Evolutionary conservation across 768 basidiomycete genomes (phyloP).

Genomic region (Pilatotrama ljubarskyi): DNA sequence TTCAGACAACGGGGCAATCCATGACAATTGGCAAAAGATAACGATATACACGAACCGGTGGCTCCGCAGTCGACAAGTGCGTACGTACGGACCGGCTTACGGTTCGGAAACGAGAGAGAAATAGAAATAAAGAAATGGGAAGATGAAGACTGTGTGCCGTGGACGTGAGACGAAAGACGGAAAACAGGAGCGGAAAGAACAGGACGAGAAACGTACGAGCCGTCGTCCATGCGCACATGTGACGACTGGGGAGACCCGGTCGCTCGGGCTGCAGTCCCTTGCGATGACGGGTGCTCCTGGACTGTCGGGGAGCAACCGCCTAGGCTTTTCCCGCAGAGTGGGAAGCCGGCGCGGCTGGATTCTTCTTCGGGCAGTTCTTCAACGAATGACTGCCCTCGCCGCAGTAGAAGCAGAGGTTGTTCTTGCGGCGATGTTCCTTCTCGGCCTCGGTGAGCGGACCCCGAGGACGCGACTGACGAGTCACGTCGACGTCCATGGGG

Average conservation of each 20-base stretch:
- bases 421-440: slow-evolving; percentile 20
- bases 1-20: slow-evolving; percentile 34
- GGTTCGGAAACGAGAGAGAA: slow-evolving; percentile 31
- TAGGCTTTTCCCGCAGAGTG: slow-evolving; percentile 23
- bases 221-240: background rate
- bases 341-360: slow-evolving; percentile 6
- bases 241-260: background rate
- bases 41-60: slow-evolving; percentile 39
- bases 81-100: slow-evolving; percentile 33
- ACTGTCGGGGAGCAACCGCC: slow-evolving; percentile 17
- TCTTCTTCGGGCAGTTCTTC: slow-evolving; percentile 30
- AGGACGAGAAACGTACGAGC: slow-evolving; percentile 11
- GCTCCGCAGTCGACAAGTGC: slow-evolving; percentile 41
- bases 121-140: slow-evolving; percentile 29
- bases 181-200: slow-evolving; percentile 10
- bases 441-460: background rate
- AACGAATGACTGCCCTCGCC: slow-evolving; percentile 30
- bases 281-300: slow-evolving; percentile 23
- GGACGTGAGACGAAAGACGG: slow-evolving; percentile 13
- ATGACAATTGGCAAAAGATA: slow-evolving; percentile 34
- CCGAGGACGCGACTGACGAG: background rate
- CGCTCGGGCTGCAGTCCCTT: slow-evolving; percentile 1
- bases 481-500: slow-evolving; percentile 23
- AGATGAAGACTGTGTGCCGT: slow-evolving; percentile 4
- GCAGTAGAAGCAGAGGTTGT: slow-evolving; percentile 38